Base-by-base conservation (phyloP, 495 filamentous ascomycete species). In the Aspergillus ellipticus region DNA sequence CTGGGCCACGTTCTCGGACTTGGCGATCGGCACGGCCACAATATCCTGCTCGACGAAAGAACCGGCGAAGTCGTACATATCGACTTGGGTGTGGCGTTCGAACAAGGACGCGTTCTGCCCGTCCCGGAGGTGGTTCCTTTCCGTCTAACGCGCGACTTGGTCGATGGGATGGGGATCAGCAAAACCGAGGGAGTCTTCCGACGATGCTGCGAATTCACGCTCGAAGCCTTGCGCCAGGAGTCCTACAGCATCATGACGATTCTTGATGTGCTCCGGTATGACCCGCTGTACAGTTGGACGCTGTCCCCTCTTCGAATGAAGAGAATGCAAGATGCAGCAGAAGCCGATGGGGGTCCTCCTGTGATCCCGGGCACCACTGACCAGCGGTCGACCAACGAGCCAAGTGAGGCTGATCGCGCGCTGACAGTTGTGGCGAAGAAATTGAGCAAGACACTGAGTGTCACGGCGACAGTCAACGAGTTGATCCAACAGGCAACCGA, bases 41-140 rank as follows among this genome's bases (percentile, higher is more conserved):
- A 98, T 63, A 97, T 98, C 60, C 80, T 98, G 2, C 80, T 98
- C 0, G 94, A 98, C 68, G 83, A 89, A 49, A 83, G 85, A 56
- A 96, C 85, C 15, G 94, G 94, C 20, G 94, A 98, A 70, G 92
- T 92, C 6, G 88, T 98, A 0, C 94, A 98, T 64, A 98, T 98
- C 54, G 94, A 98, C 67, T 81, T 98, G 7, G 94, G 94, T 37
- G 89, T 98, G 16, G 92, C 92, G 1, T 98, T 98, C 63, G 94
- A 98, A 65, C 89, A 85, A 55, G 94, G 95, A n/a, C 89, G 93
- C 17, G 83, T 98, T 10, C 77, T 98, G 0, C 94, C 92, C 0
- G 86, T 97, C 0, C 95, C 94, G 0, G 94, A 98, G 72, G 85
- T 96, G 0, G 93, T 98, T 0, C 94, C 94, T 0, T 98, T 98